Percentiles rank a stretch among this genome's conserved stretches.
phyloP scores from a whole-genome alignment of 257 asterid genomes.

The Forsythia suspensa region DNA sequence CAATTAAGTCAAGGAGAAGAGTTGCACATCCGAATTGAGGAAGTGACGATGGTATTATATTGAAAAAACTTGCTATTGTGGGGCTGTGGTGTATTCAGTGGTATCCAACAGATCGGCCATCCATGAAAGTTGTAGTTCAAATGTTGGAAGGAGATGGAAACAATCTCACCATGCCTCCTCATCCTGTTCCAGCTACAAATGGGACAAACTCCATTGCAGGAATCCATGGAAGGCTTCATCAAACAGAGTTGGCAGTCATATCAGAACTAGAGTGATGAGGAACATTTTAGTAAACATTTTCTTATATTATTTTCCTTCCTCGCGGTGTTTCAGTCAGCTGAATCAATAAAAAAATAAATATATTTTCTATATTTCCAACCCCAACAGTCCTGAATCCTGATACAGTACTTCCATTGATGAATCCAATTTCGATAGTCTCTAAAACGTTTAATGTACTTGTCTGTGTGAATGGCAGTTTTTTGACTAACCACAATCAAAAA shows the following conservation, averaged over 20 bases:
- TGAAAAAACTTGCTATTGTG: conserved; percentile 23
- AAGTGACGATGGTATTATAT: conserved; percentile 5
- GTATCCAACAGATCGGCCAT: conserved; percentile 36
- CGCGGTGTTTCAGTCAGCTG: no score
- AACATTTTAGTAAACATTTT: neutral
- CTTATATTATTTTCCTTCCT: no score
- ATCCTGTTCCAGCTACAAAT: conserved; percentile 21
- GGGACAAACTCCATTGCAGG: neutral
- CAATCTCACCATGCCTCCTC: conserved; percentile 29
- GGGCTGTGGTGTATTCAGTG: conserved; percentile 47
- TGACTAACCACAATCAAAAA: no score
- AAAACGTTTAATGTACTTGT: no score
- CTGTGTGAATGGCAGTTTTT: no score
- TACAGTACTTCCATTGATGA: no score
- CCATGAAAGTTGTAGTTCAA: conserved; percentile 30
- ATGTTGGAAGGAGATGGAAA: conserved; percentile 32
- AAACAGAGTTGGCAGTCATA: conserved; percentile 8
- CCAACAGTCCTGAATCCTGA: no score
- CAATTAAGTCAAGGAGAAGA: conserved; percentile 28
- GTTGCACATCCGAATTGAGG: conserved; percentile 14
- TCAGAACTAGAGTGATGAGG: conserved; percentile 9
- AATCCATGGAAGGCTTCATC: neutral
- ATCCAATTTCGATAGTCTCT: no score
- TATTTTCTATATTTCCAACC: no score
- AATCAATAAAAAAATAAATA: no score